phyloP scores from a whole-genome alignment of 352 stramenopile genomes.

The Pythium volutum region DNA sequence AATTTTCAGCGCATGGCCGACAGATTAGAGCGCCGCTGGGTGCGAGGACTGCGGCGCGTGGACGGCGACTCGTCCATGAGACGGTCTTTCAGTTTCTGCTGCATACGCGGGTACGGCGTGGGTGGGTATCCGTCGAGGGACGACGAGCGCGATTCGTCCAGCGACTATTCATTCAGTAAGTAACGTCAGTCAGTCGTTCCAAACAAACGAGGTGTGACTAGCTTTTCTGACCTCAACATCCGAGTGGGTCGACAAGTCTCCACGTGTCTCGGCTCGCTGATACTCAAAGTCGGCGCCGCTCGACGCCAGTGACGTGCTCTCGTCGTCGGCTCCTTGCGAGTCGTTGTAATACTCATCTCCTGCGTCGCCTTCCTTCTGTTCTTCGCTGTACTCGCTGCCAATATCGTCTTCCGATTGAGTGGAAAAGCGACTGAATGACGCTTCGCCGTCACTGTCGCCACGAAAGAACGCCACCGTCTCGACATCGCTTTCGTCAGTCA shows the following conservation, averaged over 20 bases:
- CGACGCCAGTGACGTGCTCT: constrained; percentile 10
- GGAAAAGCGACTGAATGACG: constrained; percentile 33
- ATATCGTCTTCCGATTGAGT: constrained; percentile 26
- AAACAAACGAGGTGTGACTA: background rate
- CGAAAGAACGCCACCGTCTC: constrained; percentile 51
- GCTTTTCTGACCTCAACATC: constrained; percentile 14
- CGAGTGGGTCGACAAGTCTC: background rate
- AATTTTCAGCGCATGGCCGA: constrained; percentile 22
- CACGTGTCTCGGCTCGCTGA: constrained; percentile 7
- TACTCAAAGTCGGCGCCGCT: constrained; percentile 20
- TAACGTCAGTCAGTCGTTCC: background rate
- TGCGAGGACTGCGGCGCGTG: constrained; percentile 20
- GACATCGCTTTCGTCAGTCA: constrained; percentile 25
- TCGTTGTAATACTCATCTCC: constrained; percentile 3
- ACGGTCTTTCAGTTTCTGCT: background rate
- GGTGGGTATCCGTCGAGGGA: background rate
- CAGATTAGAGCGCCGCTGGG: constrained; percentile 17
- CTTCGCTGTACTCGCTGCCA: constrained; percentile 12
- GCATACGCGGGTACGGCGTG: constrained; percentile 3
- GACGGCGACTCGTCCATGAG: constrained; percentile 8
- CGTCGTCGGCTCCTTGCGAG: background rate
- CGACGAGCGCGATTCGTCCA: constrained; percentile 9
- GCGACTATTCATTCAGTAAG: background rate
- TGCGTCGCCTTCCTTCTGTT: constrained; percentile 19
- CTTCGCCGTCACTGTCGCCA: constrained; percentile 24